Evolutionary conservation across 495 filamentous ascomycete genomes (phyloP), one percentile per base, ranked within the genome.

Genomic region (Articulospora tetracladia): DNA sequence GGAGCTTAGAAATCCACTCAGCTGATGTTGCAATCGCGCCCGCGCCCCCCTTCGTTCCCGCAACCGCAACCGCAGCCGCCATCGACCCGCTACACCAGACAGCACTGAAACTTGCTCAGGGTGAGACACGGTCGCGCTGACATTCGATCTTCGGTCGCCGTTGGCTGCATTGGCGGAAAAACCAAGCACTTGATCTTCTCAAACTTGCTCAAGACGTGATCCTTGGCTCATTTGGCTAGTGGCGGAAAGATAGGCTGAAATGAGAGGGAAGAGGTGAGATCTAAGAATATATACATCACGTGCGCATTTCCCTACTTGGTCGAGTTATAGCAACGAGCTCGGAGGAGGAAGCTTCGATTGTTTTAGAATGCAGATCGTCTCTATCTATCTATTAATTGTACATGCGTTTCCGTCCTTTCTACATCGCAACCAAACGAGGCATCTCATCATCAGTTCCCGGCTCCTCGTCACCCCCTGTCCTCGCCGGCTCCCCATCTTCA

Each of bases 391-490:
- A 34, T 34, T 6, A 34, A 34, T 15, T 15, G 30, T 15, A 6
- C 30, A 34, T 6, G 30, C 30, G 15, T 34, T 15, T 34, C 7
- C 6, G 15, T 34, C 30, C 15, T 15, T 15, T 34, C 30, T 6
- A 6, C 30, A 7, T 34, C 30, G 15, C 15, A 6, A 34, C 30
- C 28, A 64, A 59, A 6, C 53, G 52, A 24, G 66, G 66, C 58
- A 68, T 49, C 32, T 66, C 60, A 19, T 66, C 60, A 12, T 68
- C 57, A n/a, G n/a, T 50, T 53, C 25, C 58, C 64, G 20, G 53
- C 57, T 53, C 60, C 39, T 44, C 39, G 3, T 44, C 61, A 25
- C 26, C 54, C 44, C 59, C 65, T n/a, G 61, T 61, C 46, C 50
- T 49, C 27, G 20, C 24, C 27, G 23, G 52, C 32, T 2, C 11